Percentiles rank a stretch among this genome's conserved stretches.
Conservation (phyloP, 441 rosid genomes). For the Raphanus hybrid region DNA sequence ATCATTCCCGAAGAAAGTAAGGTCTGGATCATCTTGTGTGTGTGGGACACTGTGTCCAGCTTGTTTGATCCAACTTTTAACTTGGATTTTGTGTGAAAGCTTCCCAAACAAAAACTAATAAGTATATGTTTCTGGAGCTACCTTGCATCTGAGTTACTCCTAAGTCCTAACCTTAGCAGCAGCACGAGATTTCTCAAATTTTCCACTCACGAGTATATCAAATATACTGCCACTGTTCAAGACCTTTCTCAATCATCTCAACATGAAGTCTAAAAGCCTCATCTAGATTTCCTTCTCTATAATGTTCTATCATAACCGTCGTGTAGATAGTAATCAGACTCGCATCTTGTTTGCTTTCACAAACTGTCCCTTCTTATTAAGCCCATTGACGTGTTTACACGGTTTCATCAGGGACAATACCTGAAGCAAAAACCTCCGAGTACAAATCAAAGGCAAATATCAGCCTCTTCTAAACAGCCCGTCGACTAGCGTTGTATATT, state of each 20-base stretch:
- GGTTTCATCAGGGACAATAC: too few relatives aligned
- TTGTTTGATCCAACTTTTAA: background rate
- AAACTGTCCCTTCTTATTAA: too few relatives aligned
- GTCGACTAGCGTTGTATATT: too few relatives aligned
- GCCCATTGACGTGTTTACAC: too few relatives aligned
- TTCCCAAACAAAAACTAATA: background rate
- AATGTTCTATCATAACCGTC: too few relatives aligned
- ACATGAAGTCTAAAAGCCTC: conserved; percentile 71
- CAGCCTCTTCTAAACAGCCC: background rate
- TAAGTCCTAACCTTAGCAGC: conserved; percentile 7
- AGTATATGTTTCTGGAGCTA: background rate
- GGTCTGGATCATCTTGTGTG: background rate
- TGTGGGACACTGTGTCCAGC: background rate
- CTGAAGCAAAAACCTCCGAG: conserved; percentile 52
- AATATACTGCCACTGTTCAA: conserved; percentile 57
- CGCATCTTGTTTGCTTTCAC: too few relatives aligned
- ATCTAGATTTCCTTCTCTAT: conserved; percentile 40
- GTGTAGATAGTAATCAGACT: conserved; percentile 17
- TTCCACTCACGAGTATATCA: conserved; percentile 63
- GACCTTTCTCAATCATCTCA: conserved; percentile 79
- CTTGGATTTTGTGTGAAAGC: conserved; percentile 4
- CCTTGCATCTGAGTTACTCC: background rate
- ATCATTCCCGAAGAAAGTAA: conserved; percentile 76
- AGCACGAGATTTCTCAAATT: conserved; percentile 29
- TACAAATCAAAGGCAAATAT: conserved; percentile 66